Conservation (phyloP, 1,139 yeast species). For the Taphrina communis region DNA sequence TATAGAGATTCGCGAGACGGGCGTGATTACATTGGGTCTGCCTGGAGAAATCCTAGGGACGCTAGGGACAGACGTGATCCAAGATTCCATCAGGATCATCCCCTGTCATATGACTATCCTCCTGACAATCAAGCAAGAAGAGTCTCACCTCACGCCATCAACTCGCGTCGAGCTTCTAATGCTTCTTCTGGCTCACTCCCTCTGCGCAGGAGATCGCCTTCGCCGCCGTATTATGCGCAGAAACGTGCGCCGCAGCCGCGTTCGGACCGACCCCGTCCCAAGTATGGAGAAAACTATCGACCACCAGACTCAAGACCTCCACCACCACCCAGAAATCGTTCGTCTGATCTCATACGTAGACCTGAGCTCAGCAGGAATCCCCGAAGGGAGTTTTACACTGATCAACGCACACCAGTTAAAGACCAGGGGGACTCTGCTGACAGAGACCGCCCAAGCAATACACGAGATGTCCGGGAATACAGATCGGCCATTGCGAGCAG, state of each 20-base stretch:
- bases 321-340: slow-evolving; percentile 7
- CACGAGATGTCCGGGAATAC: slow-evolving; percentile 28
- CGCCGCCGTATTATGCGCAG: slow-evolving; percentile 17
- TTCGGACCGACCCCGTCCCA: slow-evolving; percentile 7
- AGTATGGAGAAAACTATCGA: slow-evolving; percentile 15
- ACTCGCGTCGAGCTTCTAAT: slow-evolving; percentile 6
- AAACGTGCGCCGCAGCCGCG: slow-evolving; percentile 21
- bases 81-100: background rate
- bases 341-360: slow-evolving; percentile 31
- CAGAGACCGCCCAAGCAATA: slow-evolving; percentile 8
- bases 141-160: slow-evolving; percentile 7
- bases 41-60: slow-evolving; percentile 11
- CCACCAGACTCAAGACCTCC: slow-evolving; percentile 5
- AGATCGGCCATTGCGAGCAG: background rate
- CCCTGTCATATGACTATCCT: slow-evolving; percentile 3
- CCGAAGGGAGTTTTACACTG: slow-evolving; percentile 12
- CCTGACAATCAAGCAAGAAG: slow-evolving; percentile 10
- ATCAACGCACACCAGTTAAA: background rate
- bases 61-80: slow-evolving; percentile 14
- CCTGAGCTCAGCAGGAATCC: slow-evolving; percentile 14
- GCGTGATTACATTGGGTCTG: slow-evolving; percentile 7
- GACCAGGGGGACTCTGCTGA: background rate
- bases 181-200: slow-evolving; percentile 11
- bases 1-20: slow-evolving; percentile 4
- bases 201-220: slow-evolving; percentile 20